Evolutionary conservation across 106 monocot genomes (phyloP).

Genomic region (Dioscorea dumetorum): DNA sequence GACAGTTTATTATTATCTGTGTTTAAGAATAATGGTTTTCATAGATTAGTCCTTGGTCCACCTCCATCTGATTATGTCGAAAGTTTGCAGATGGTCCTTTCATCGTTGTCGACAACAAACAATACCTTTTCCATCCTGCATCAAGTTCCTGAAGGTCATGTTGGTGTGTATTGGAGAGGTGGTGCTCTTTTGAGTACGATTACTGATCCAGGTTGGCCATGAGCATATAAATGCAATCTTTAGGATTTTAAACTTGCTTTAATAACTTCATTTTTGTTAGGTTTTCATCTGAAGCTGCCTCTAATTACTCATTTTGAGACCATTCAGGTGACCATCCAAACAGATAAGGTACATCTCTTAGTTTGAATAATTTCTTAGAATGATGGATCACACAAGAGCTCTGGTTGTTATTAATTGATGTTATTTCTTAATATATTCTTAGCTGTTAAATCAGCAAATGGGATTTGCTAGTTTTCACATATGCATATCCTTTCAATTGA

Average conservation of each 20-base stretch:
- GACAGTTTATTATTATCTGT: too few relatives aligned
- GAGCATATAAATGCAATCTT: background rate
- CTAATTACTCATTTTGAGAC: constrained; percentile 84
- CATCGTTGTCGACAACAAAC: constrained; percentile 14
- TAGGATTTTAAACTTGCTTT: background rate
- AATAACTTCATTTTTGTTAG: constrained; percentile 28
- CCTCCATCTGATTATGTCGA: background rate
- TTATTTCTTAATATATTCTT: too few relatives aligned
- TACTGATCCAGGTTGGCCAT: constrained; percentile 71
- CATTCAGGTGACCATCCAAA: constrained; percentile 96
- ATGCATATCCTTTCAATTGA: too few relatives aligned
- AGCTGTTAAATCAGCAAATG: too few relatives aligned
- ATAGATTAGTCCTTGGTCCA: too few relatives aligned
- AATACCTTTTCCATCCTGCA: constrained; percentile 52
- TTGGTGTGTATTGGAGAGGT: constrained; percentile 98
- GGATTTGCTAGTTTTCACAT: too few relatives aligned
- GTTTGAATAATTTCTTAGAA: too few relatives aligned
- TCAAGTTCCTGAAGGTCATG: constrained; percentile 99
- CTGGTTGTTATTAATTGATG: too few relatives aligned
- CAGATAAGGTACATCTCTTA: constrained; percentile 64
- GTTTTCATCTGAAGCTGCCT: constrained; percentile 92
- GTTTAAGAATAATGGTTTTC: too few relatives aligned
- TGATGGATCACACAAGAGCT: too few relatives aligned
- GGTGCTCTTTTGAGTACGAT: constrained; percentile 88
- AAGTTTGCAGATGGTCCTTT: constrained; percentile 28